These are phyloP conservation scores for Penicillium palitans DNA, from an alignment of 2,329 filamentous ascomycete genomes.

Conservation along the genomic window DNA sequence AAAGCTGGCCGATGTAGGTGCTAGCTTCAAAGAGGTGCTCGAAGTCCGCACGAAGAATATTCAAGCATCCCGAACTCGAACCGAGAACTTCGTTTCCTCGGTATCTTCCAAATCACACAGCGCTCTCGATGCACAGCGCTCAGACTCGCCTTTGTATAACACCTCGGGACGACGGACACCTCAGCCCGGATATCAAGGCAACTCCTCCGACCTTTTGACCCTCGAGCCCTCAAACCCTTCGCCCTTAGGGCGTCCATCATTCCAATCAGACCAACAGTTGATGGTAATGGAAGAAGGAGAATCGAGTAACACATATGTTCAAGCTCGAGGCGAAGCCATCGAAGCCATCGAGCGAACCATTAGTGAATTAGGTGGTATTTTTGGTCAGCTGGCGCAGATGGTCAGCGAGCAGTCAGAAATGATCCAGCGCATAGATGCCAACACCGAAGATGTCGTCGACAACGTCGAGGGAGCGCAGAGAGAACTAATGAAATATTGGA, in stretches of 20 bases:
- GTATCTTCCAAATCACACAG: conserved; percentile 75
- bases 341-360: conserved; percentile 97
- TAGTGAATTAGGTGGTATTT: conserved; percentile 84
- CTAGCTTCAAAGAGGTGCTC: conserved; percentile 95
- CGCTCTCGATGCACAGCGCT: conserved; percentile 64
- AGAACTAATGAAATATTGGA: conserved; percentile 97
- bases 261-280: conserved; percentile 78
- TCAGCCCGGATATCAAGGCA: conserved; percentile 53
- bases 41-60: conserved; percentile 98
- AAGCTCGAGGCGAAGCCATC: conserved; percentile 91
- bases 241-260: conserved; percentile 48
- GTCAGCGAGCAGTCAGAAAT: conserved; percentile 96
- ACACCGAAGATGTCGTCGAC: conserved; percentile 96
- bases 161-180: conserved; percentile 70
- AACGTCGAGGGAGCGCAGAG: conserved; percentile 97
- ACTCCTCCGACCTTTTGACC: conserved; percentile 69
- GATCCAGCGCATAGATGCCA: conserved; percentile 95
- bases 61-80: conserved; percentile 85
- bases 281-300: conserved; percentile 93
- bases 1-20: conserved; percentile 86
- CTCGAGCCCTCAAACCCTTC: conserved; percentile 67
- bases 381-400: conserved; percentile 93
- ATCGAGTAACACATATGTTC: conserved; percentile 82
- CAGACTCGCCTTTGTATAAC: conserved; percentile 82
- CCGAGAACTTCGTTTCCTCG: conserved; percentile 93